Conservation (phyloP, 768 basidiomycete species). For the Russula sp. region DNA sequence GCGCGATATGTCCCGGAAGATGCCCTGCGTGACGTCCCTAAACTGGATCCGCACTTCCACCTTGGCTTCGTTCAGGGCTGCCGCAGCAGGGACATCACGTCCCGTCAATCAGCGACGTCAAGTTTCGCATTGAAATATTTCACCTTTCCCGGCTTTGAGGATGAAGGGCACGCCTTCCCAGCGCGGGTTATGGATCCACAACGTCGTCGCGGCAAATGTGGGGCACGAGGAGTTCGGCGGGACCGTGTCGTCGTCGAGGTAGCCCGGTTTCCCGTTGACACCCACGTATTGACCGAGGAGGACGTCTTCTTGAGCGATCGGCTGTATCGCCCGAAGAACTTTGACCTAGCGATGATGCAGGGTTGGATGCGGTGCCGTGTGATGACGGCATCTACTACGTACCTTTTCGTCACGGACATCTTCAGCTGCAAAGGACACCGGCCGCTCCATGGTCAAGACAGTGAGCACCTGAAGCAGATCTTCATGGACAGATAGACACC, state of each 20-base stretch:
- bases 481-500: slow-evolving; percentile 30
- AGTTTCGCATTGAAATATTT: slow-evolving; percentile 27
- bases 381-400: slow-evolving; percentile 14
- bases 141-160: slow-evolving; percentile 94
- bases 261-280: slow-evolving; percentile 94
- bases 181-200: slow-evolving; percentile 91
- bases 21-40: slow-evolving; percentile 94
- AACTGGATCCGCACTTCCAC: slow-evolving; percentile 97
- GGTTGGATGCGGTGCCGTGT: slow-evolving; percentile 20
- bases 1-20: slow-evolving; percentile 92
- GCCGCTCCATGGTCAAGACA: slow-evolving; percentile 95
- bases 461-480: slow-evolving; percentile 94
- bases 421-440: slow-evolving; percentile 94
- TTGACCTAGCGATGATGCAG: slow-evolving; percentile 63
- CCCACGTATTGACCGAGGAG: slow-evolving; percentile 92
- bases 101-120: not conserved
- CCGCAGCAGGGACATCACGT: not conserved
- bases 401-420: slow-evolving; percentile 99
- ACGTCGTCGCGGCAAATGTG: slow-evolving; percentile 85
- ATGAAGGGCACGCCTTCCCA: slow-evolving; percentile 99
- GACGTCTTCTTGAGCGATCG: slow-evolving; percentile 69
- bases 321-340: slow-evolving; percentile 85
- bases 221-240: slow-evolving; percentile 90
- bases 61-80: slow-evolving; percentile 97
- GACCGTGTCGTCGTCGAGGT: slow-evolving; percentile 94